Percentiles rank a stretch among this genome's conserved stretches.
These are phyloP conservation scores for Calonectria hongkongensis DNA, from an alignment of 2,329 filamentous ascomycete genomes.

Conservation along the genomic window DNA sequence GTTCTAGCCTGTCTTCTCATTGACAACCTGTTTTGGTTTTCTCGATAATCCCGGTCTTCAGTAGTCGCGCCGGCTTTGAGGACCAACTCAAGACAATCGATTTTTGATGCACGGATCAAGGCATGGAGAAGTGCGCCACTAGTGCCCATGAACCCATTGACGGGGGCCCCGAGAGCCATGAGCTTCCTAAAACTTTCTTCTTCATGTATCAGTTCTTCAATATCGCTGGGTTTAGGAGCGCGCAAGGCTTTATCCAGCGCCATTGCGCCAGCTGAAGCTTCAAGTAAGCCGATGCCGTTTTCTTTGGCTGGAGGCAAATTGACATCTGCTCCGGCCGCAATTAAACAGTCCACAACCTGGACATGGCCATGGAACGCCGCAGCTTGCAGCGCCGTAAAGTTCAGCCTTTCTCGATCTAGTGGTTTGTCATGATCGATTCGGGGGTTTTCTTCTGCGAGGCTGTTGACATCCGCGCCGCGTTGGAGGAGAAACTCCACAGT, in stretches of 20 bases:
- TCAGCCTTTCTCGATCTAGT: not conserved
- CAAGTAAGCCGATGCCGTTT: not conserved
- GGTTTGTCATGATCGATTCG: not conserved
- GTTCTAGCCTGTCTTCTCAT: conserved; percentile 12
- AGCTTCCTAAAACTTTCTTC: conserved; percentile 13
- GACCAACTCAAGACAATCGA: conserved; percentile 5
- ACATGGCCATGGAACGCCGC: not conserved
- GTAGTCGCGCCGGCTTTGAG: conserved; percentile 1
- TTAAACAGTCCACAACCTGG: conserved; percentile 9
- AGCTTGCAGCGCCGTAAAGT: conserved; percentile 21
- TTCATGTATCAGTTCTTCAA: not conserved
- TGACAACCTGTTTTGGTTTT: conserved; percentile 1
- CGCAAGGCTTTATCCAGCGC: not conserved
- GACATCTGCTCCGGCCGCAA: conserved; percentile 23
- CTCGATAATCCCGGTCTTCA: conserved; percentile 3
- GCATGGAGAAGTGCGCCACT: not conserved
- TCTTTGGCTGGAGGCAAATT: not conserved
- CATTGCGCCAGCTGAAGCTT: conserved; percentile 7
- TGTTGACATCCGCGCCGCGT: conserved; percentile 21
- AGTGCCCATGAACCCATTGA: not conserved
- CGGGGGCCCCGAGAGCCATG: not conserved
- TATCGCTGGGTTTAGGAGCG: not conserved
- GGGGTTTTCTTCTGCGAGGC: conserved; percentile 7
- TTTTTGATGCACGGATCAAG: not conserved
- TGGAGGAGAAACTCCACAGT: conserved; percentile 14